phyloP scores from a whole-genome alignment of 148 eudicot genomes.

The Pharnaceum exiguum region DNA sequence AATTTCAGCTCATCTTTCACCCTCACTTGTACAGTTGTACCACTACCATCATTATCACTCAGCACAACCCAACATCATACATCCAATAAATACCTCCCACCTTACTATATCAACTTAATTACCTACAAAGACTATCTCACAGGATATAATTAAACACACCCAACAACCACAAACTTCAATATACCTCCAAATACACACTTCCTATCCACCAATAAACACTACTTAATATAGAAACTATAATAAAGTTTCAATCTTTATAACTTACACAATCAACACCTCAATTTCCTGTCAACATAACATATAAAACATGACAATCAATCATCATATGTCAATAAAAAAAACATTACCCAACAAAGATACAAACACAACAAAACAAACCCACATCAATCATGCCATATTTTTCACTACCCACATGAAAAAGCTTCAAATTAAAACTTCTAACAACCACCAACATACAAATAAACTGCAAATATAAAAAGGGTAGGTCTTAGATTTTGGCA shows the following conservation, averaged over 20 bases:
- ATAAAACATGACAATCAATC: neutral
- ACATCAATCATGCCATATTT: conserved; percentile 11
- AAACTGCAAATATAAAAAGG: neutral
- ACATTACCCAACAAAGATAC: neutral
- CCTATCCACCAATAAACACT: conserved; percentile 11
- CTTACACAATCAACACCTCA: conserved; percentile 13
- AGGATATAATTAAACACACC: conserved; percentile 1
- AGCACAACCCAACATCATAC: conserved; percentile 14
- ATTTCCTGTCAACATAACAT: conserved; percentile 16
- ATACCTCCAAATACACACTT: neutral
- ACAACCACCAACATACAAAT: neutral
- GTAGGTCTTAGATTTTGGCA: neutral
- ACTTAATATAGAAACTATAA: neutral
- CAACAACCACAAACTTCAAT: conserved; percentile 10
- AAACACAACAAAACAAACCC: conserved; percentile 4
- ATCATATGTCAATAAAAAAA: neutral
- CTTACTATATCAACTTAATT: neutral
- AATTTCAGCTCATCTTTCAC: conserved; percentile 18
- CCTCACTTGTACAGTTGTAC: conserved; percentile 19
- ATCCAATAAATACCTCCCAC: neutral
- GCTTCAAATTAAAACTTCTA: conserved; percentile 7
- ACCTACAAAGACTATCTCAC: conserved; percentile 13
- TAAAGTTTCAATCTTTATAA: neutral
- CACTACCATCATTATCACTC: conserved; percentile 5
- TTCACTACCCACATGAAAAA: conserved; percentile 10